Evolutionary conservation across 176 grass and related monocot genomes (phyloP), one percentile per base, ranked within the genome.

Genomic region (Rhynchospora breviuscula): DNA sequence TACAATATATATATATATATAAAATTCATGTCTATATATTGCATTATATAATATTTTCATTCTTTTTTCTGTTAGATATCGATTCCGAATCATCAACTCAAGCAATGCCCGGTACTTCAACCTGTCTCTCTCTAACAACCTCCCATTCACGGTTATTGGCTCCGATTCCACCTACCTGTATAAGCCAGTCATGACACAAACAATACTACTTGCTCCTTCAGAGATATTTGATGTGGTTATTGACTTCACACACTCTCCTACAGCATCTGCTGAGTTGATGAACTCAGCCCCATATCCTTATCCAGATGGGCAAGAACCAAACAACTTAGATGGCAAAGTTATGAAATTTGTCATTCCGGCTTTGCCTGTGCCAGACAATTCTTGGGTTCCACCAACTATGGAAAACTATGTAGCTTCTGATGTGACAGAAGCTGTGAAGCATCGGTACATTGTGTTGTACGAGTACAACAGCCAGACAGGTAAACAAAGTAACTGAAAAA

Each of bases 41-140:
- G 33, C 33, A 65, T 17, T 25, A 13, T 17, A n/a, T 21, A 17
- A 22, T 6, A 65, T 21, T 25, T 1, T 65, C 9, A 17, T n/a
- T n/a, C 22, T 65, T n/a, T 65, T n/a, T 13, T 25, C 7, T 22
- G 23, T 22, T 26, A 65, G 62, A 65, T 65, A 67, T 87, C 80
- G 93, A 10, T 88, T 96, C 80, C 93, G 93, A 25, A 60, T 96
- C 48, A 53, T 96, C 85, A 96, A 96, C 87, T 86, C 93, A 73
- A 93, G 93, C 93, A 96, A 96, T 86, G 93, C 93, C 33, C 76
- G 93, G 63, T 96, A 89, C 89, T 96, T 86, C 80, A 79, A 45
- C 2, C 80, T 96, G 8, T 85, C 63, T 17, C 88, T 96, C 73
- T 84, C 87, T 65, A 67, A 1, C 63, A 80, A 87, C 21, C 85